Evolutionary conservation across 768 basidiomycete species (phyloP).

Genomic region (Coprinopsis marcescibilis): DNA sequence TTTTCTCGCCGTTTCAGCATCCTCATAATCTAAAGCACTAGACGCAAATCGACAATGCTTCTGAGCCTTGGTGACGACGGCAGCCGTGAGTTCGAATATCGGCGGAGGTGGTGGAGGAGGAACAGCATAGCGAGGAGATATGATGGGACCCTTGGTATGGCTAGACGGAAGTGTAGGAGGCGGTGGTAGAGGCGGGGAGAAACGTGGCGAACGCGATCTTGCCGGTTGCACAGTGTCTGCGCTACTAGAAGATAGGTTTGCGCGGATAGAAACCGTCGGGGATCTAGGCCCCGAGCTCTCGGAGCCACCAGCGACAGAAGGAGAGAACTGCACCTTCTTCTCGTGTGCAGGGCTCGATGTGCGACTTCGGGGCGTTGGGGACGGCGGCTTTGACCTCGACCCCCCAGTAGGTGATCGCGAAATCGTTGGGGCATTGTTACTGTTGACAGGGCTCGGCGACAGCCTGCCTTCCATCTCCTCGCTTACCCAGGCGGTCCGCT

Average conservation of each 20-base stretch:
- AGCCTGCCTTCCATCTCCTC: slow-evolving; percentile 33
- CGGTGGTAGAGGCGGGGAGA: slow-evolving; percentile 15
- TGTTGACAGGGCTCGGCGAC: slow-evolving; percentile 12
- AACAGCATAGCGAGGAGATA: slow-evolving; percentile 8
- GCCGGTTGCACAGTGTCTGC: too few species aligned
- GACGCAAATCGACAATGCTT: slow-evolving; percentile 93
- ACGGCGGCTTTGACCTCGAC: slow-evolving; percentile 9
- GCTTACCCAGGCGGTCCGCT: slow-evolving; percentile 32
- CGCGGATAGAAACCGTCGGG: slow-evolving; percentile 11
- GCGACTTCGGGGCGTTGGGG: slow-evolving; percentile 6
- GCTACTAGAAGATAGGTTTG: slow-evolving; percentile 12
- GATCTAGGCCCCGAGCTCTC: slow-evolving; percentile 13
- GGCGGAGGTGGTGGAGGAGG: slow-evolving; percentile 20
- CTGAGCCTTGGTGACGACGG: slow-evolving; percentile 69
- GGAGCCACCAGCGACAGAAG: slow-evolving; percentile 35
- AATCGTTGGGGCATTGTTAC: neutral
- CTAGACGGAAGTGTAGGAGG: slow-evolving; percentile 3
- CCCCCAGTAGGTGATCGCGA: slow-evolving; percentile 11
- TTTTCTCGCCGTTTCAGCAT: slow-evolving; percentile 76
- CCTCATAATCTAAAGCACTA: slow-evolving; percentile 94
- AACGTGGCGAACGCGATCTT: slow-evolving; percentile 9
- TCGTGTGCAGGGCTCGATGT: slow-evolving; percentile 28
- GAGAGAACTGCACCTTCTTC: slow-evolving; percentile 48
- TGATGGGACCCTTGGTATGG: neutral
- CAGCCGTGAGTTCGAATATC: slow-evolving; percentile 52